Conservation (phyloP, 2,329 filamentous ascomycete species). For the Colletotrichum tamarilloi region DNA sequence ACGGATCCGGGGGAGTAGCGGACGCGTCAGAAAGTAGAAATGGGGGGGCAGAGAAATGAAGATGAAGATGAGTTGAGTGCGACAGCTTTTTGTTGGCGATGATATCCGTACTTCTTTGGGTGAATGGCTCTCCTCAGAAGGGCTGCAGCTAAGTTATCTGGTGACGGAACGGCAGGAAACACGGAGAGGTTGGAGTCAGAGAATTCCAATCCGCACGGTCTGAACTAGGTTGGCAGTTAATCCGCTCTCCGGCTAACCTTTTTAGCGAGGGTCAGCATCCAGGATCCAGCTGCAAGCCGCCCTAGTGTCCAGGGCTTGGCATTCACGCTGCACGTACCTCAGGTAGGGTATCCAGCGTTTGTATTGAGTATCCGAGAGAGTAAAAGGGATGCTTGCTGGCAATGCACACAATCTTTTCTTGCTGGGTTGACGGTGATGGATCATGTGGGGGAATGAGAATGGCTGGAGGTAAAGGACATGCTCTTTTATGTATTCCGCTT, state of each 20-base stretch:
- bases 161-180: conserved; percentile 25
- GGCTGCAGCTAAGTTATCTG: background rate
- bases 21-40: conserved; percentile 36
- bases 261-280: conserved; percentile 32
- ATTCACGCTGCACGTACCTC: conserved; percentile 1
- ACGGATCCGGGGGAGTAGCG: conserved; percentile 22
- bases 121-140: conserved; percentile 21
- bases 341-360: background rate
- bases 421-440: background rate
- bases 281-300: conserved; percentile 27
- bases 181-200: conserved; percentile 39
- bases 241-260: conserved; percentile 34
- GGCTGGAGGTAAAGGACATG: background rate
- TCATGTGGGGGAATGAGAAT: background rate
- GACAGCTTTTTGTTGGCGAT: conserved; percentile 28
- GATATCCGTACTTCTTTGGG: background rate
- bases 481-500: conserved; percentile 6
- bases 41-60: conserved; percentile 37
- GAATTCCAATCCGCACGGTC: conserved; percentile 41
- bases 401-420: background rate
- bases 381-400: background rate
- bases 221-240: conserved; percentile 39
- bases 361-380: background rate
- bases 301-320: conserved; percentile 15
- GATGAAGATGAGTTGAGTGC: conserved; percentile 31